A percentile compares a stretch with the other conserved stretches of the same genome.
Evolutionary conservation across 352 stramenopile genomes (phyloP).

Genomic region (Pythium plurisporium): DNA sequence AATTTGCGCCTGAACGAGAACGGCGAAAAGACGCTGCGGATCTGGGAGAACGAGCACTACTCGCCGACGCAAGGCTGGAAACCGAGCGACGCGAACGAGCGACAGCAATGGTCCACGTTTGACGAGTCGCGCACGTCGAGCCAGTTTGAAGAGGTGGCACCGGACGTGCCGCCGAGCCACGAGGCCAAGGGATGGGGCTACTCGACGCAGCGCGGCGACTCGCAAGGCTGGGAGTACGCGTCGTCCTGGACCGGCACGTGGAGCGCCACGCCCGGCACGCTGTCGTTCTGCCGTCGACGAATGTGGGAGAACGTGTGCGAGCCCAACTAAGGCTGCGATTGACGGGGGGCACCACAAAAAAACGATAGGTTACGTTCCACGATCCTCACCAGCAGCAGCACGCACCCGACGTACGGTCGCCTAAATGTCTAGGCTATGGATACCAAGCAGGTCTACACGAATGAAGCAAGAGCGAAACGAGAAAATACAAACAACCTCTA

Average conservation of each 20-base stretch:
- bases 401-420: neutral
- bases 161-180: slow-evolving; percentile 41
- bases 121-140: slow-evolving; percentile 55
- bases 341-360: neutral
- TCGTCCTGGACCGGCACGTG: slow-evolving; percentile 62
- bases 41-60: slow-evolving; percentile 73
- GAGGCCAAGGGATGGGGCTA: slow-evolving; percentile 63
- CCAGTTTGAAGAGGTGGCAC: slow-evolving; percentile 63
- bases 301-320: slow-evolving; percentile 71
- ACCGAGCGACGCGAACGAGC: slow-evolving; percentile 46
- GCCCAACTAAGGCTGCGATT: neutral
- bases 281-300: slow-evolving; percentile 47
- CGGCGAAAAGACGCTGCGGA: slow-evolving; percentile 46
- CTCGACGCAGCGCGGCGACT: slow-evolving; percentile 56
- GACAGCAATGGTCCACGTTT: slow-evolving; percentile 51
- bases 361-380: too few relatives aligned
- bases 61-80: slow-evolving; percentile 33
- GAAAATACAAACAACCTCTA: slow-evolving; percentile 1
- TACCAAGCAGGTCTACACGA: neutral
- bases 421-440: neutral
- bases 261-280: slow-evolving; percentile 22
- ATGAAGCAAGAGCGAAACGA: neutral
- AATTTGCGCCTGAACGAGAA: slow-evolving; percentile 47
- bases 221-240: slow-evolving; percentile 70
- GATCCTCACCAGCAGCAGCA: too few relatives aligned